Conservation (phyloP, 1,284 basidiomycete species). For the Porphyrellus sp. region DNA sequence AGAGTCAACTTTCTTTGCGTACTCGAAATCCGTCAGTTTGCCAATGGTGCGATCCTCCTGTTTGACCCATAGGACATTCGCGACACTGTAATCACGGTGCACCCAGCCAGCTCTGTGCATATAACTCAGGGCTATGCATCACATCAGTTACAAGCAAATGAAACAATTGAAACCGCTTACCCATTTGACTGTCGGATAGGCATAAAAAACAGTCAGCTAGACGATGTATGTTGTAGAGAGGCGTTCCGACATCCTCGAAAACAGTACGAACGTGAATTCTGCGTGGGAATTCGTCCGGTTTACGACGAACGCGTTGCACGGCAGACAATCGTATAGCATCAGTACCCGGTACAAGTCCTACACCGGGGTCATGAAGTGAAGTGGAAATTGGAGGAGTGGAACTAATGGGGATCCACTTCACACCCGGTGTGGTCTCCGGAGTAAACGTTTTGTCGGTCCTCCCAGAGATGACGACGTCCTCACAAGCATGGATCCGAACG, state of each 20-base stretch:
- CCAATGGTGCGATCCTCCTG: background rate
- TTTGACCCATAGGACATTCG: background rate
- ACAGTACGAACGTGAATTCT: conserved; percentile 6
- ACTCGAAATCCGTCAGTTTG: conserved; percentile 16
- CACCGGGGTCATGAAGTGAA: background rate
- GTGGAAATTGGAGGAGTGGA: background rate
- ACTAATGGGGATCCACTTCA: background rate
- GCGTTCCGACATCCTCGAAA: conserved; percentile 1
- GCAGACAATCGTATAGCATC: background rate
- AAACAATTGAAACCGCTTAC: background rate
- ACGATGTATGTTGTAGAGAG: background rate
- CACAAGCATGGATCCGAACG: background rate
- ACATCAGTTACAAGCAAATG: background rate
- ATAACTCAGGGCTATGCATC: background rate
- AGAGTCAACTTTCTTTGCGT: background rate
- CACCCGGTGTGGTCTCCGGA: background rate
- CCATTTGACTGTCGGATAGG: background rate
- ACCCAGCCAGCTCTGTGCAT: conserved; percentile 9
- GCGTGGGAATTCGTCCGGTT: background rate
- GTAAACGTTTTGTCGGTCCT: background rate
- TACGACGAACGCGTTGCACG: background rate
- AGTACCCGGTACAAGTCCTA: background rate
- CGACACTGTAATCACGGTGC: conserved; percentile 10
- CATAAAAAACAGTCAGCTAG: background rate
- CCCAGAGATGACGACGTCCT: background rate